These are phyloP conservation scores for Fusarium longipes DNA, from an alignment of 2,329 filamentous ascomycete genomes.

Conservation along the genomic window DNA sequence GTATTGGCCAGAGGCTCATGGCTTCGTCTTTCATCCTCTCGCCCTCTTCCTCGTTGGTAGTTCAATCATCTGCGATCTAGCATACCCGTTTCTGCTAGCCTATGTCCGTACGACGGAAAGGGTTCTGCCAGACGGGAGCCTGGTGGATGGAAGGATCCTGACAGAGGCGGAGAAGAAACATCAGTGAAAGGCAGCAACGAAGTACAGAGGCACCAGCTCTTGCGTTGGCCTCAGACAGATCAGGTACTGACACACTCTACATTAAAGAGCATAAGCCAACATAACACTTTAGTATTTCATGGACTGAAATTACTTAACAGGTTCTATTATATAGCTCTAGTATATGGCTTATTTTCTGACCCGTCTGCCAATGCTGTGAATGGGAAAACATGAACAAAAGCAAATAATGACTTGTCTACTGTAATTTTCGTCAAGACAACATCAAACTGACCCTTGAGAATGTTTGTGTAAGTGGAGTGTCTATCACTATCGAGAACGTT, in stretches of 20 bases:
- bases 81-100: constrained; percentile 58
- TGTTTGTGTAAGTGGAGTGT: neutral
- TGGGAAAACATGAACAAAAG: constrained; percentile 9
- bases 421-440: neutral
- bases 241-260: too few relatives aligned
- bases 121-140: constrained; percentile 53
- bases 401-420: constrained; percentile 5
- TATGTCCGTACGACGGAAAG: constrained; percentile 54
- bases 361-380: too few relatives aligned
- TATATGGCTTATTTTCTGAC: too few relatives aligned
- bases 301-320: too few relatives aligned
- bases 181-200: constrained; percentile 23
- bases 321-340: too few relatives aligned
- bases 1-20: constrained; percentile 63
- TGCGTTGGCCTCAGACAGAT: too few relatives aligned
- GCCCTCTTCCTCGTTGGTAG: constrained; percentile 56
- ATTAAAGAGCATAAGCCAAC: too few relatives aligned
- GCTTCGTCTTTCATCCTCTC: constrained; percentile 58
- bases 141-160: constrained; percentile 42
- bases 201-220: too few relatives aligned
- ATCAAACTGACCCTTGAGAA: neutral
- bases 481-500: neutral
- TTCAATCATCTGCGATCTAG: constrained; percentile 55
- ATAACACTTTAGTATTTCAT: too few relatives aligned
- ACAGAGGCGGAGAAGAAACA: constrained; percentile 36